A percentile compares a stretch with the other conserved stretches of the same genome.
Evolutionary conservation across 2,329 filamentous ascomycete genomes (phyloP).

Genomic region (Aaosphaeria pasadenensis): DNA sequence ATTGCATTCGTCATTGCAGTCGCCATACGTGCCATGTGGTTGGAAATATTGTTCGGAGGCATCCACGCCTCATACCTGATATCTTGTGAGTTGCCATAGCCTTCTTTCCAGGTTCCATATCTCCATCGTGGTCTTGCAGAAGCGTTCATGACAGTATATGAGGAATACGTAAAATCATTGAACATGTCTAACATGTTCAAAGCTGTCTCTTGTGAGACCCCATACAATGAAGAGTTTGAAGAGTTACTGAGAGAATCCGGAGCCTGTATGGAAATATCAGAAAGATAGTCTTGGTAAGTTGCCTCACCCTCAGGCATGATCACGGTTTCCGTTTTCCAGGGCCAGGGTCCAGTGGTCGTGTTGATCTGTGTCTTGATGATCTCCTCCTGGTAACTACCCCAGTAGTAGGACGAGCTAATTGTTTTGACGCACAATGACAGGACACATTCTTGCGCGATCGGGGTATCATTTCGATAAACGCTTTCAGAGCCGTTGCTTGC

Average conservation of each 20-base stretch:
- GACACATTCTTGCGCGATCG: constrained; percentile 17
- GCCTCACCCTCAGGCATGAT: not conserved
- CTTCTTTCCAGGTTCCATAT: not conserved
- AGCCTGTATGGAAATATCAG: constrained; percentile 11
- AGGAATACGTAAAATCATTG: constrained; percentile 20
- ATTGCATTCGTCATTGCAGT: constrained; percentile 15
- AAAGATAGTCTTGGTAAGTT: not conserved
- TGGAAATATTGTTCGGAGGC: constrained; percentile 12
- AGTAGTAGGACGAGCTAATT: constrained; percentile 17
- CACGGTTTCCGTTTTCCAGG: constrained; percentile 8
- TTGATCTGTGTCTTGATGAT: constrained; percentile 7
- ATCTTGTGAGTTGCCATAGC: not conserved
- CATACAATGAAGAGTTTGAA: too few species aligned
- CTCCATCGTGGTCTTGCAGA: not conserved
- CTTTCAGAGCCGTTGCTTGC: not conserved
- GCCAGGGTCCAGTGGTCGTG: constrained; percentile 2
- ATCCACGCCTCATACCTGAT: constrained; percentile 14
- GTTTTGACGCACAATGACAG: constrained; percentile 27
- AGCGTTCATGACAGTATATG: constrained; percentile 4
- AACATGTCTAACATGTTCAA: constrained; percentile 5
- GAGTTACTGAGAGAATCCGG: too few species aligned
- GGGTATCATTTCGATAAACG: constrained; percentile 9
- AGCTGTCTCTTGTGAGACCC: constrained; percentile 8
- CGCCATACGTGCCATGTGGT: constrained; percentile 16
- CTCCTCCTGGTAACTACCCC: constrained; percentile 16